phyloP scores from a whole-genome alignment of 257 asterid species.

The Przewalskia tangutica region DNA sequence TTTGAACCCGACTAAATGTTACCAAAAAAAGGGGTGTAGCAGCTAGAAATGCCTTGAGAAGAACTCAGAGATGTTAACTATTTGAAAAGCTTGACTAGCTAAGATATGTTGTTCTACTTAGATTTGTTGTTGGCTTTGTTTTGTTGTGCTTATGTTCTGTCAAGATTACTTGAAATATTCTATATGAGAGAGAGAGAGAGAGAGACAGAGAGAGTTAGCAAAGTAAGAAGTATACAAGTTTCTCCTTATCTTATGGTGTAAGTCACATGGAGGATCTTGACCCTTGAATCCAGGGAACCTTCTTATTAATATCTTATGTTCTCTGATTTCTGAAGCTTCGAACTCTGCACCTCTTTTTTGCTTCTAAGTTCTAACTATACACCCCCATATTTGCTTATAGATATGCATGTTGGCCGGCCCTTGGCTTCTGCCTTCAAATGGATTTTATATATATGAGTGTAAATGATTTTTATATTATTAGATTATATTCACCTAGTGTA shows the following conservation, averaged over 20 bases:
- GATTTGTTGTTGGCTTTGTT: background rate
- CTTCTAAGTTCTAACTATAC: background rate
- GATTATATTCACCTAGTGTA: too few species aligned
- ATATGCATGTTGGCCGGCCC: background rate
- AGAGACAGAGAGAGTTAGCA: too few species aligned
- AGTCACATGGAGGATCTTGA: constrained; percentile 39
- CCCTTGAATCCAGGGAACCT: constrained; percentile 45
- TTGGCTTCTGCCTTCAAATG: background rate
- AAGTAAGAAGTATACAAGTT: too few species aligned
- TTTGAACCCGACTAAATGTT: background rate
- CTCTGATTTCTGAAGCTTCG: constrained; percentile 19
- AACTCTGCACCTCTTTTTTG: constrained; percentile 22
- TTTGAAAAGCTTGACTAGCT: background rate
- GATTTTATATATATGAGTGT: too few species aligned
- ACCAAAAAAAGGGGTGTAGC: too few species aligned
- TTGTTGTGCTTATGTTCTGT: background rate
- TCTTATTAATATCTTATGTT: constrained; percentile 16
- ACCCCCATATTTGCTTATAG: background rate
- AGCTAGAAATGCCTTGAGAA: background rate
- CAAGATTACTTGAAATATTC: background rate
- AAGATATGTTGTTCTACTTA: background rate
- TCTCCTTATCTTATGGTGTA: constrained; percentile 42
- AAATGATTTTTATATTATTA: too few species aligned
- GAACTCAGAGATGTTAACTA: background rate
- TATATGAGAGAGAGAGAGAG: background rate